phyloP scores from a whole-genome alignment of 2,329 filamentous ascomycete genomes.

The Aspergillus viridinutans region DNA sequence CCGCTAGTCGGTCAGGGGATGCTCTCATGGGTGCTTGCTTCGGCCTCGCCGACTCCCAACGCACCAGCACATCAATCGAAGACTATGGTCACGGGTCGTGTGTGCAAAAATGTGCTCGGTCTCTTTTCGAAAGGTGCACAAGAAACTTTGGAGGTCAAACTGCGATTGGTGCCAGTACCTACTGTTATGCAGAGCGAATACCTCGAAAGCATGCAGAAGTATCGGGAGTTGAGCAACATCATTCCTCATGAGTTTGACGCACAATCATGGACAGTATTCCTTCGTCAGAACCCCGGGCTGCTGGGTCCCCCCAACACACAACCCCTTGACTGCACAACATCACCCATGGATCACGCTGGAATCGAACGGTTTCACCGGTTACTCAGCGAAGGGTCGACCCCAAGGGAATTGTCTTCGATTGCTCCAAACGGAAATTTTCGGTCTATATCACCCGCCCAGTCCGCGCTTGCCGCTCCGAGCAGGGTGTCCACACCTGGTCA shows the following conservation, averaged over 20 bases:
- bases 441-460: conserved; percentile 38
- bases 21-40: conserved; percentile 75
- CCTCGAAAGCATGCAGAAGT: conserved; percentile 57
- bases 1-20: conserved; percentile 94
- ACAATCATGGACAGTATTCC: conserved; percentile 72
- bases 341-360: conserved; percentile 39
- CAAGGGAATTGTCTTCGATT: conserved; percentile 35
- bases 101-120: conserved; percentile 79
- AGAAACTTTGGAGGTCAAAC: conserved; percentile 88
- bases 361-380: conserved; percentile 44
- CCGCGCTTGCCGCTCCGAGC: conserved; percentile 30
- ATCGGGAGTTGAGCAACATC: conserved; percentile 55
- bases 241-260: conserved; percentile 62
- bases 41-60: conserved; percentile 53
- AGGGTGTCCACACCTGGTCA: conserved; percentile 35
- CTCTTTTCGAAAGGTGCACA: conserved; percentile 75
- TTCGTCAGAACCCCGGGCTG: conserved; percentile 63
- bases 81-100: conserved; percentile 74
- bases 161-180: conserved; percentile 76
- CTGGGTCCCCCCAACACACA: conserved; percentile 24
- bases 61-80: conserved; percentile 58
- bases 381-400: conserved; percentile 42
- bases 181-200: conserved; percentile 60
- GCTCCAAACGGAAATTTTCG: conserved; percentile 26
- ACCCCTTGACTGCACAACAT: conserved; percentile 22